Evolutionary conservation across 352 stramenopile genomes (phyloP).

Genomic region (Phytopythium chamaehyphon): DNA sequence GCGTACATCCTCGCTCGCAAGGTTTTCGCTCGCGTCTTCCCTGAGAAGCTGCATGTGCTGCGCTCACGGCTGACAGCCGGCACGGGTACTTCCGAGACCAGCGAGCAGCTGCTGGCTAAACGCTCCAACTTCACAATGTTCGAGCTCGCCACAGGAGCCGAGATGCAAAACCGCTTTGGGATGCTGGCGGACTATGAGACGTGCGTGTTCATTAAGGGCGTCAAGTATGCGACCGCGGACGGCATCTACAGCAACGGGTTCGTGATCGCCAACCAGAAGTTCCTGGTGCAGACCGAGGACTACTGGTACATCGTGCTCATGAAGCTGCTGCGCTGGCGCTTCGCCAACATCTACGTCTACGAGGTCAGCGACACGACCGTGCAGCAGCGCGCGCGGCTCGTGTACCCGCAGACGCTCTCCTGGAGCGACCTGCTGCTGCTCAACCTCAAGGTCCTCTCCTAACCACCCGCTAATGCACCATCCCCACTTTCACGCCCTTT

Average conservation of each 20-base stretch:
- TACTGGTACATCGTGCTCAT: slow-evolving; percentile 33
- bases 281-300: slow-evolving; percentile 40
- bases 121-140: slow-evolving; percentile 34
- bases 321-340: slow-evolving; percentile 30
- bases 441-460: slow-evolving; percentile 25
- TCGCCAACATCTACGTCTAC: slow-evolving; percentile 45
- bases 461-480: background rate
- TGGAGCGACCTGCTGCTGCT: slow-evolving; percentile 29
- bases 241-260: slow-evolving; percentile 61
- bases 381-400: slow-evolving; percentile 32
- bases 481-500: background rate
- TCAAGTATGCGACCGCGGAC: slow-evolving; percentile 40
- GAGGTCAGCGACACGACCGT: slow-evolving; percentile 25
- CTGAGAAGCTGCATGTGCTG: slow-evolving; percentile 14
- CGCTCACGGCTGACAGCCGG: background rate
- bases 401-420: slow-evolving; percentile 38
- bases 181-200: slow-evolving; percentile 42
- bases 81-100: slow-evolving; percentile 9
- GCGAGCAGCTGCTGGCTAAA: slow-evolving; percentile 16
- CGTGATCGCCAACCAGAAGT: slow-evolving; percentile 49
- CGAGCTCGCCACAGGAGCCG: slow-evolving; percentile 28
- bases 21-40: slow-evolving; percentile 22
- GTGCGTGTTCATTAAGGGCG: slow-evolving; percentile 34
- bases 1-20: slow-evolving; percentile 26
- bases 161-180: slow-evolving; percentile 20